Base-by-base conservation (phyloP, 2,329 filamentous ascomycete species). In the Apiospora pterosperma region DNA sequence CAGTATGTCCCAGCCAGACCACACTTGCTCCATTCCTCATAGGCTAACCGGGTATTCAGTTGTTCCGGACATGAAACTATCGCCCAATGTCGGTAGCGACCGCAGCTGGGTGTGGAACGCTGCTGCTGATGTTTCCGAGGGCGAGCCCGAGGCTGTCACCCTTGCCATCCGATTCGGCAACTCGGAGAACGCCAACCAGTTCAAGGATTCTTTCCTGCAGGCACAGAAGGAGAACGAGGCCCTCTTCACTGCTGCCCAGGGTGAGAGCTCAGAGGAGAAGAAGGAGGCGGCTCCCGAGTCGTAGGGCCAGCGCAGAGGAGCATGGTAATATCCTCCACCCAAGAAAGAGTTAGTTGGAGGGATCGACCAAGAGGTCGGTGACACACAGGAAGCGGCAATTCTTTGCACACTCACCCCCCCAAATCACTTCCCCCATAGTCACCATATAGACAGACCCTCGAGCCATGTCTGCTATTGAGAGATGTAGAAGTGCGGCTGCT, bases 71-170 rank as follows among this genome's bases (percentile, higher is more conserved):
- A 98, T 99, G 95, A 97, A 97, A 85, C 90, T 99, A 69, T 95
- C 92, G 68, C 93, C 96, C 81, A 99, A 99, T 79, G 94, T 98
- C 71, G 96, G 96, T 75, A 97, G 92, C 75, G 96, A 99, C 85
- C 92, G 96, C 79, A 96, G 92, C 84, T 99, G 96, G 96, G 96
- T 99, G 71, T 99, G 96, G 96, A 98, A 97, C 76, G 95, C 94
- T 66, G 91, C 94, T 65, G 96, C 96, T 71, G 96, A 99, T 85
- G 95, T 98, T 73, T 97, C 93, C 76, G 96, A 99, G 86, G 96
- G 96, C 68, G 95, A 97, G 84, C 92, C 96, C 69, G 96, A 99
- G 86, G 93, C 94, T 64, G 90, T 93, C 76, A 99, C 96, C 63
- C 87, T 99, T 75, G 96, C 96, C 70, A 98, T 99, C 74, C 93